phyloP scores from a whole-genome alignment of 2,329 filamentous ascomycete genomes.

The Aureobasidium sp. region DNA sequence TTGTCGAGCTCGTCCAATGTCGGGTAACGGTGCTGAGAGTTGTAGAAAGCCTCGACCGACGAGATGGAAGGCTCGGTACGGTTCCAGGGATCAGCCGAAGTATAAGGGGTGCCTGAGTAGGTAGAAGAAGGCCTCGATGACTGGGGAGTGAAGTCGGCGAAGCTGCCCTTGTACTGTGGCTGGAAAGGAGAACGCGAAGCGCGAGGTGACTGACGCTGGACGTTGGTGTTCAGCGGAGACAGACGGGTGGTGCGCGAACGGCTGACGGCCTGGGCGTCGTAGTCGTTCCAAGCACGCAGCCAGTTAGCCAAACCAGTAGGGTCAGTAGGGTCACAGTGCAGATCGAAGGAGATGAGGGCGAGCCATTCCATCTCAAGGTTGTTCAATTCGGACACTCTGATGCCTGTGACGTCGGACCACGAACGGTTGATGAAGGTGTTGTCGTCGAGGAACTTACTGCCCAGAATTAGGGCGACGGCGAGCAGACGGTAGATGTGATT shows the following conservation, averaged over 20 bases:
- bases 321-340: conserved; percentile 77
- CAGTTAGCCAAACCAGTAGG: conserved; percentile 62
- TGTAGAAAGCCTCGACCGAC: conserved; percentile 27
- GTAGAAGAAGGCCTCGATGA: conserved; percentile 24
- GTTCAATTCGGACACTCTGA: conserved; percentile 76
- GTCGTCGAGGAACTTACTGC: conserved; percentile 93
- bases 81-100: conserved; percentile 27
- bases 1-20: conserved; percentile 27
- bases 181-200: conserved; percentile 36
- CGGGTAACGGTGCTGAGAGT: conserved; percentile 25
- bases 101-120: conserved; percentile 26
- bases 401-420: conserved; percentile 91
- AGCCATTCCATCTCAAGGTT: conserved; percentile 83
- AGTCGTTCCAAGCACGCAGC: conserved; percentile 59
- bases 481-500: conserved; percentile 81
- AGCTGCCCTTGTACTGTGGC: conserved; percentile 24
- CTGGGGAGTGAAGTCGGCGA: conserved; percentile 21
- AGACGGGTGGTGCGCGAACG: conserved; percentile 34
- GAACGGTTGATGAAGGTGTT: conserved; percentile 97
- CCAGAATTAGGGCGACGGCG: conserved; percentile 74
- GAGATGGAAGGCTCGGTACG: conserved; percentile 18
- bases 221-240: conserved; percentile 57
- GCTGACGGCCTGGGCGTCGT: conserved; percentile 45
- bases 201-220: conserved; percentile 45
- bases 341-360: conserved; percentile 68